A percentile compares a stretch with the other conserved stretches of the same genome.
Conservation (phyloP, 2,329 filamentous ascomycete species). For the Aspergillus oerlinghausenensis region DNA sequence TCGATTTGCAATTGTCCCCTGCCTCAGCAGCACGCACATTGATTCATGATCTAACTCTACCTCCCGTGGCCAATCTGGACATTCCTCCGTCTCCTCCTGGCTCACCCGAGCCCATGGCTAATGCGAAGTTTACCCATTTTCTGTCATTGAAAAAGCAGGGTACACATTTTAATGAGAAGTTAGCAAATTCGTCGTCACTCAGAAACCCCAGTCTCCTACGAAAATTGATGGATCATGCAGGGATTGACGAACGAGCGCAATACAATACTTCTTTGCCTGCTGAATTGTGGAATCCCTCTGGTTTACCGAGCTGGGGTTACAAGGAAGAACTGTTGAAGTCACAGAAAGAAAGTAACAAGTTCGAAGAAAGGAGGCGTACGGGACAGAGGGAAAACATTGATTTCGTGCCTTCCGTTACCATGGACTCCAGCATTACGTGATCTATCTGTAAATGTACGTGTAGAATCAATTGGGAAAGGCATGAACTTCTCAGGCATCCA, state of each 20-base stretch:
- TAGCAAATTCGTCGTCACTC: constrained; percentile 53
- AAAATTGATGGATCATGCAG: constrained; percentile 56
- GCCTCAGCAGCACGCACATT: constrained; percentile 47
- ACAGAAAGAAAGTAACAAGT: constrained; percentile 36
- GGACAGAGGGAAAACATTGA: constrained; percentile 36
- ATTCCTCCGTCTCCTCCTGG: constrained; percentile 45
- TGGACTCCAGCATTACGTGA: constrained; percentile 4
- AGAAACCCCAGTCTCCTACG: constrained; percentile 55
- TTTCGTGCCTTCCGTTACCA: constrained; percentile 30
- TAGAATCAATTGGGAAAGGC: background rate
- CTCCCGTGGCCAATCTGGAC: constrained; percentile 42
- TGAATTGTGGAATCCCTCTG: constrained; percentile 37
- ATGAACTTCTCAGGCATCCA: background rate
- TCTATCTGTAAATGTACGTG: background rate
- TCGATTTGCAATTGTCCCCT: constrained; percentile 38
- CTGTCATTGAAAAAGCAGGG: constrained; percentile 58
- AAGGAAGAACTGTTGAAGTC: constrained; percentile 43
- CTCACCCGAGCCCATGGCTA: constrained; percentile 41
- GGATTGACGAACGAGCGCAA: constrained; percentile 49
- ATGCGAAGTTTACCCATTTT: constrained; percentile 57
- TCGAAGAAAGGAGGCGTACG: constrained; percentile 31
- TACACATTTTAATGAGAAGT: constrained; percentile 60
- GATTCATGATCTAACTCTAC: constrained; percentile 54
- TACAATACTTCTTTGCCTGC: constrained; percentile 48
- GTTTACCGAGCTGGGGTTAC: constrained; percentile 41